Percentiles rank a stretch among this genome's conserved stretches.
Evolutionary conservation across 2,329 filamentous ascomycete genomes (phyloP).

Genomic region (Colletotrichum kahawae): DNA sequence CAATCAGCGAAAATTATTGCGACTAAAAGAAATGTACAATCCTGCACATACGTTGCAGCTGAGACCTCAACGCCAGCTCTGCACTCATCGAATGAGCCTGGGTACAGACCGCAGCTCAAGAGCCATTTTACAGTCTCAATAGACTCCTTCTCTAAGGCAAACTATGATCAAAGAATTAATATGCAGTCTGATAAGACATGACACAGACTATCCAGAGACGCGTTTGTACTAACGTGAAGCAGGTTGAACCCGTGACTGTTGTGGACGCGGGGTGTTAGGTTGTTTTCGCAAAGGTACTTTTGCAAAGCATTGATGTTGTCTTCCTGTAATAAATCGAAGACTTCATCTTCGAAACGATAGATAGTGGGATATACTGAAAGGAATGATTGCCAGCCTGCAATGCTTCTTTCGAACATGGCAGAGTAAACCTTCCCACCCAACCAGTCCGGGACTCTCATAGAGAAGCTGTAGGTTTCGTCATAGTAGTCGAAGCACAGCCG

Average conservation of each 20-base stretch:
- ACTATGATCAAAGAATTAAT: background rate
- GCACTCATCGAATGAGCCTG: background rate
- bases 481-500: accelerated
- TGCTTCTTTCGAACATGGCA: background rate
- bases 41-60: too few species aligned
- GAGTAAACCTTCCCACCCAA: background rate
- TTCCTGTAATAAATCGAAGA: background rate
- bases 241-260: too few species aligned
- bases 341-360: accelerated
- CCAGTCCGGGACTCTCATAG: accelerated
- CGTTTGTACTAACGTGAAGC: too few species aligned
- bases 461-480: background rate
- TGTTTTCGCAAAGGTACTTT: background rate
- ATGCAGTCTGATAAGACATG: too few species aligned
- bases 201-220: too few species aligned
- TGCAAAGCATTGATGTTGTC: accelerated
- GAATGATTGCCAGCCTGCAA: background rate
- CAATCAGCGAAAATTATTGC: too few species aligned
- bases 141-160: accelerated
- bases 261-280: too few species aligned
- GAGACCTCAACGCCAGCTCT: accelerated
- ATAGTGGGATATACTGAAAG: background rate
- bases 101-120: accelerated
- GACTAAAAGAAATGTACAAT: too few species aligned
- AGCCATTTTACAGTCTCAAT: background rate